A percentile compares a stretch with the other conserved stretches of the same genome.
Conservation (phyloP, 2,329 filamentous ascomycete species). For the Phialophora chinensis region DNA sequence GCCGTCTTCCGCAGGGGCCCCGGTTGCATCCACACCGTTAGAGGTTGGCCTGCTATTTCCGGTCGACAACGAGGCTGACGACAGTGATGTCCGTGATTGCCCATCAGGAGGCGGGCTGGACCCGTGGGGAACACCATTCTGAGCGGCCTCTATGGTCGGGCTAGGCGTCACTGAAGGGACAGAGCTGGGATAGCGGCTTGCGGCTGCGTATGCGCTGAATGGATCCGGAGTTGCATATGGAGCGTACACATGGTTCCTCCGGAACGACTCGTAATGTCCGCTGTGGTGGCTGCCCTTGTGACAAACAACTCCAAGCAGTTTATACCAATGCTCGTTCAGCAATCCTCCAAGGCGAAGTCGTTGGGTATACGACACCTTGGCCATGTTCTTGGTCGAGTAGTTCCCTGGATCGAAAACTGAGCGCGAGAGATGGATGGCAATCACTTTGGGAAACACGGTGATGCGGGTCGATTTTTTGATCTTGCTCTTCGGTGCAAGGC, state of each 20-base stretch:
- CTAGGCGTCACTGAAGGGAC: conserved; percentile 57
- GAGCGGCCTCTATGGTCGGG: conserved; percentile 52
- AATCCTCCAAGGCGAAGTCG: conserved; percentile 81
- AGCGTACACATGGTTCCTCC: conserved; percentile 77
- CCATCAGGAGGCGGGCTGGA: conserved; percentile 41
- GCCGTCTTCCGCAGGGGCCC: conserved; percentile 9
- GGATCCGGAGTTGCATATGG: conserved; percentile 83
- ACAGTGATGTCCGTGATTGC: conserved; percentile 34
- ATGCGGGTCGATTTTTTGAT: conserved; percentile 90
- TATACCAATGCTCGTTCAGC: conserved; percentile 78
- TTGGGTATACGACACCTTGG: conserved; percentile 92
- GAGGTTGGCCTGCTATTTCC: conserved; percentile 34
- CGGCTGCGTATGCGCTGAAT: conserved; percentile 76
- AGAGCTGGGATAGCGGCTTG: conserved; percentile 65
- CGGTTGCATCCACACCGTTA: conserved; percentile 17
- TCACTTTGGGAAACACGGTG: conserved; percentile 82
- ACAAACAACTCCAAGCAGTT: conserved; percentile 82
- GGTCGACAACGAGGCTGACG: conserved; percentile 31
- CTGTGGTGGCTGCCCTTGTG: conserved; percentile 96
- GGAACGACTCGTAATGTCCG: conserved; percentile 95
- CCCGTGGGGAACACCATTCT: conserved; percentile 41
- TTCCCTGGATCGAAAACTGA: conserved; percentile 84
- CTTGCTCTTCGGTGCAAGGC: conserved; percentile 75
- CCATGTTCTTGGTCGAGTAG: conserved; percentile 87
- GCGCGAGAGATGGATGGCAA: conserved; percentile 89